phyloP scores from a whole-genome alignment of 2,329 filamentous ascomycete species.

The Coniochaeta ligniaria region DNA sequence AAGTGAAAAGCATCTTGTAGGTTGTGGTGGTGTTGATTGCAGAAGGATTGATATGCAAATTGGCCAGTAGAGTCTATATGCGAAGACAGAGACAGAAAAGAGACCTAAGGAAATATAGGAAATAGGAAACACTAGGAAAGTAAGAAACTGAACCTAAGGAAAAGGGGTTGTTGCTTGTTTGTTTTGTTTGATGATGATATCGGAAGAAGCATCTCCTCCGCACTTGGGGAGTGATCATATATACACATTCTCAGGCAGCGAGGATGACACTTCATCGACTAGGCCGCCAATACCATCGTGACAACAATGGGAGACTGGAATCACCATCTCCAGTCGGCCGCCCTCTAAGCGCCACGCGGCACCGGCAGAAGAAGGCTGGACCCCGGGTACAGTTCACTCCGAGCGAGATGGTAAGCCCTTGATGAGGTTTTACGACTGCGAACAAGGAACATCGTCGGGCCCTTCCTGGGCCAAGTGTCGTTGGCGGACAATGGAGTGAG shows the following conservation, averaged over 20 bases:
- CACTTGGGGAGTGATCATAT: not conserved
- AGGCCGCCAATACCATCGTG: not conserved
- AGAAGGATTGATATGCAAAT: not conserved
- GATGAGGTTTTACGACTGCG: not conserved
- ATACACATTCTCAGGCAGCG: not conserved
- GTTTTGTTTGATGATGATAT: slow-evolving; percentile 5
- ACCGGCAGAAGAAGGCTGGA: not conserved
- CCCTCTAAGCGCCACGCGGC: not conserved
- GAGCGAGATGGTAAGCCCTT: not conserved
- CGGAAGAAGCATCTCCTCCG: not conserved
- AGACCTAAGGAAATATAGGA: slow-evolving; percentile 6
- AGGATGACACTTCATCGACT: not conserved
- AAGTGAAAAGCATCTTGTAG: slow-evolving; percentile 27
- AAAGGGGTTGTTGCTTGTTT: slow-evolving; percentile 2
- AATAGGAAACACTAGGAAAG: slow-evolving; percentile 5
- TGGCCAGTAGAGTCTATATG: slow-evolving; percentile 5
- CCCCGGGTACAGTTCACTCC: not conserved
- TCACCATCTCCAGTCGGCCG: not conserved
- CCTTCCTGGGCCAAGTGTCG: not conserved
- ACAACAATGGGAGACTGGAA: not conserved
- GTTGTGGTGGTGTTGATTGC: slow-evolving; percentile 1
- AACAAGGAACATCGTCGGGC: not conserved
- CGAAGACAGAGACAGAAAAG: slow-evolving; percentile 7
- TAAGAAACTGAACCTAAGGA: slow-evolving; percentile 5
- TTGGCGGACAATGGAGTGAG: not conserved